Conservation (phyloP, 1,284 basidiomycete genomes). For the Waitea zeae region DNA sequence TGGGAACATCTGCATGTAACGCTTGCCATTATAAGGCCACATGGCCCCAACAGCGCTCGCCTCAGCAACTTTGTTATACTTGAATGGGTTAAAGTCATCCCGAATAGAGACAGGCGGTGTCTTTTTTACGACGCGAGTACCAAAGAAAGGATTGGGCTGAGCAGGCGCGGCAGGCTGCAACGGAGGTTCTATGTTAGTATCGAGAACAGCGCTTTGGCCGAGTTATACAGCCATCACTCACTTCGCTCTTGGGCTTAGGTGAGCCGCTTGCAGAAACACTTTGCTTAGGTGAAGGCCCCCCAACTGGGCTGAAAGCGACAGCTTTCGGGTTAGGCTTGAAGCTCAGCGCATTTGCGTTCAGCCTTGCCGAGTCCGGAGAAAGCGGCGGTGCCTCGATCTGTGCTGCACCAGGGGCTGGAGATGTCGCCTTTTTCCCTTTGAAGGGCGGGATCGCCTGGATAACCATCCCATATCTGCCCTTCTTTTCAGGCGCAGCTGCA, state of each 20-base stretch:
- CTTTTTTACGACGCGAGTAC: slow-evolving; percentile 61
- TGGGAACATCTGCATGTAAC: slow-evolving; percentile 66
- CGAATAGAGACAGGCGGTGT: slow-evolving; percentile 63
- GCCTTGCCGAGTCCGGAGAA: slow-evolving; percentile 21
- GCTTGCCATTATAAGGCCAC: slow-evolving; percentile 85
- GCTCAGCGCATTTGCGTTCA: slow-evolving; percentile 63
- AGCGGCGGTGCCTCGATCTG: slow-evolving; percentile 12
- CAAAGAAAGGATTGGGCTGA: slow-evolving; percentile 77
- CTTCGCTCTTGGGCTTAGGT: slow-evolving; percentile 1
- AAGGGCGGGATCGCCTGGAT: slow-evolving; percentile 91
- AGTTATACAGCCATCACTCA: not conserved
- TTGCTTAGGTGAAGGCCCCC: no score
- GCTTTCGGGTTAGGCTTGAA: slow-evolving; percentile 77
- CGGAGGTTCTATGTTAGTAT: not conserved
- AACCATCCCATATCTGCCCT: slow-evolving; percentile 38
- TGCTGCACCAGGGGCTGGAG: slow-evolving; percentile 12
- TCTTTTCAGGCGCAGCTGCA: slow-evolving; percentile 12
- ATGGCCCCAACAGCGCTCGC: slow-evolving; percentile 51
- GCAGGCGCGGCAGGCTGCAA: slow-evolving; percentile 12
- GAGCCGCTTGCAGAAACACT: no score
- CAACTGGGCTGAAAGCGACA: slow-evolving; percentile 55
- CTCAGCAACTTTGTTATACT: slow-evolving; percentile 66
- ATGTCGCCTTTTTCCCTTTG: slow-evolving; percentile 44
- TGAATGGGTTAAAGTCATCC: slow-evolving; percentile 93
- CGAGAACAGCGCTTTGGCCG: not conserved